These are phyloP conservation scores for Globisporangium barbulae DNA, from an alignment of 352 stramenopile genomes.

Conservation along the genomic window DNA sequence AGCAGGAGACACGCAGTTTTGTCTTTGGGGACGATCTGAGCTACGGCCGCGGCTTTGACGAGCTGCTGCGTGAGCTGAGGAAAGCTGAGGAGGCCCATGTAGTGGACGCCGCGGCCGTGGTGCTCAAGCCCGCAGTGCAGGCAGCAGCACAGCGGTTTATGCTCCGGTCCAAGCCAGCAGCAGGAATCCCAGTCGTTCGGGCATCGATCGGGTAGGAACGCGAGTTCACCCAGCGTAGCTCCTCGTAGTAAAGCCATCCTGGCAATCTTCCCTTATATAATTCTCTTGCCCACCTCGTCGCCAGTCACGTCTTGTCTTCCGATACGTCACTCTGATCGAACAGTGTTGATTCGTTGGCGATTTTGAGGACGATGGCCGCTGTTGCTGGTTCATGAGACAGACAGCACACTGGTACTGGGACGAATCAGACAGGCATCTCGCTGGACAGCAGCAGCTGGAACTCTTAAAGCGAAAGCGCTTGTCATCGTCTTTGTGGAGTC, in stretches of 20 bases:
- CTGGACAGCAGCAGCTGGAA: not conserved
- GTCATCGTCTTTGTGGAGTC: not conserved
- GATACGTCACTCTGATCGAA: too few relatives aligned
- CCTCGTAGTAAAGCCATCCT: not conserved
- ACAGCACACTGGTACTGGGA: not conserved
- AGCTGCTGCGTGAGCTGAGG: conserved; percentile 45
- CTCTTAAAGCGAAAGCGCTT: not conserved
- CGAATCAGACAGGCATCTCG: too few relatives aligned
- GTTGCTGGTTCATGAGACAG: too few relatives aligned
- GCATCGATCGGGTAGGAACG: conserved; percentile 12
- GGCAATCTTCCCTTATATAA: too few relatives aligned
- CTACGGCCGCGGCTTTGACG: conserved; percentile 60
- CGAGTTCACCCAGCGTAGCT: conserved; percentile 9
- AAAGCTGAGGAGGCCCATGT: conserved; percentile 17
- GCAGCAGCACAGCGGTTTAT: conserved; percentile 37
- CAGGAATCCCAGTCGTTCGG: not conserved
- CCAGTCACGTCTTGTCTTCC: too few relatives aligned
- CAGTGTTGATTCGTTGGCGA: too few relatives aligned
- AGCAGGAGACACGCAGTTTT: conserved; percentile 32
- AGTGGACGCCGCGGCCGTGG: conserved; percentile 23
- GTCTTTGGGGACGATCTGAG: conserved; percentile 64
- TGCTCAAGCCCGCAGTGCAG: conserved; percentile 31
- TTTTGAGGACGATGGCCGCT: too few relatives aligned
- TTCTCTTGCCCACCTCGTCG: too few relatives aligned
- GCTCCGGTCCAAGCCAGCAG: conserved; percentile 14